Base-by-base conservation (phyloP, 176 grass and related monocot species). In the Triticum timopheevii region DNA sequence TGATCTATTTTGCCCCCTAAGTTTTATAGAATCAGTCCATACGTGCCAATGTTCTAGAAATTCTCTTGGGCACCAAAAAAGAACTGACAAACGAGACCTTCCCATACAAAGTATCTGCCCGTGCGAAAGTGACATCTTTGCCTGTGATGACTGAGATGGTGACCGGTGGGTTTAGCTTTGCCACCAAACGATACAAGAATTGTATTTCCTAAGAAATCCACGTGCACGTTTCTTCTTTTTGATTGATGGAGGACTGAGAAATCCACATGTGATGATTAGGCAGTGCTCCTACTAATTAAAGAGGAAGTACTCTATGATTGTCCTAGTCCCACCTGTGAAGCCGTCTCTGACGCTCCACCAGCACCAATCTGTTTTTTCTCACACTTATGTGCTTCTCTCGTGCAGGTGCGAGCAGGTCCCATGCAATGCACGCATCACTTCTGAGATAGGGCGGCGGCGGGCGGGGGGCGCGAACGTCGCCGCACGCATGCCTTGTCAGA, bases 301-400 rank as follows among this genome's bases (percentile, higher is more conserved):
- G 22, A 13, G 9, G 8, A 84, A 31, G 58, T 25, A 44, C 34
- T 87, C 74, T 4, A 74, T 90, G 74, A 84, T 90, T 74, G 80
- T 61, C 80, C 66, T 30, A 10, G 67, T 59, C 80, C 71, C 79
- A 52, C 58, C 49, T 83, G 81, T 45, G 66, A 49, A 85, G 40
- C 40, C 13, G 67, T 84, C 71, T 15, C 45, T 75, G 24, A 47
- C 47, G 73, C 73, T 74, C 58, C 28, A 34, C 40, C 13, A 44
- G 50, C 34, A 1, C 7, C 2, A 11, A 22, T 76, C 8, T 69
- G 17, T 69, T 35, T 36, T 10, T 9, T 83, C 52, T 16, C 13
- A 17, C 1, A 17, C 59, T 24, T 85, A 90, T 76, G 80, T 87
- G 89, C 84, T 45, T 67, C 61, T 25, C 66, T 78, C 65, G 80